Evolutionary conservation across 495 filamentous ascomycete genomes (phyloP), one percentile per base, ranked within the genome.

Genomic region (Aspergillus carlsbadensis): DNA sequence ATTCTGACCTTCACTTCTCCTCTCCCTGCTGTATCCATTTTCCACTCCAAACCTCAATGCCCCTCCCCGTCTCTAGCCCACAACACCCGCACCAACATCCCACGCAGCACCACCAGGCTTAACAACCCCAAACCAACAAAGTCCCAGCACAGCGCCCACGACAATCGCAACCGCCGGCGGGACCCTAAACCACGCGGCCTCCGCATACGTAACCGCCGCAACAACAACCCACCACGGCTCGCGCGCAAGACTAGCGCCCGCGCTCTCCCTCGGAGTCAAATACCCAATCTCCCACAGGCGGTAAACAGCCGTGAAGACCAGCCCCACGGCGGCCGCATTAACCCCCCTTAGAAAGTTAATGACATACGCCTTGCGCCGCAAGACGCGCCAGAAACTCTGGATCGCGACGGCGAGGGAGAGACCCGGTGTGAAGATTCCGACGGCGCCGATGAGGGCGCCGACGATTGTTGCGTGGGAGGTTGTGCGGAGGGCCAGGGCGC

Each of bases 251-350:
- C 81, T 85, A 52, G 68, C 72, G 1, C 87, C 88, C 11, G 61
- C 62, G 33, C 65, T 70, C 4, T 44, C 59, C 20, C 64, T 41
- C 34, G 80, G 66, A 17, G 80, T 85, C 42, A 93, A 65, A 65
- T 84, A 90, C 0, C 90, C 90, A 58, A 91, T 87, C 70, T 87
- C 74, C 84, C 88, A 92, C 20, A 95, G 78, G 29, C 88, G 74
- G 59, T 95, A 93, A n/a, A 95, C 90, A 15, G 90, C 90, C 14
- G 89, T 91, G 60, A 88, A 95, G 5, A 93, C 87, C 57, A 93
- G 58, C 0, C 90, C 90, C 0, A 92, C 86, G 0, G 90, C 90
- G 0, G 82, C 78, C 0, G 90, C 89, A 68, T 92, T 92, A 8
- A 92, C 67, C 0, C 90, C 90, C 11, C 88, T 65, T 51, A 93